These are phyloP conservation scores for Colletotrichum theobromicola DNA, from an alignment of 2,329 filamentous ascomycete species.

Conservation along the genomic window DNA sequence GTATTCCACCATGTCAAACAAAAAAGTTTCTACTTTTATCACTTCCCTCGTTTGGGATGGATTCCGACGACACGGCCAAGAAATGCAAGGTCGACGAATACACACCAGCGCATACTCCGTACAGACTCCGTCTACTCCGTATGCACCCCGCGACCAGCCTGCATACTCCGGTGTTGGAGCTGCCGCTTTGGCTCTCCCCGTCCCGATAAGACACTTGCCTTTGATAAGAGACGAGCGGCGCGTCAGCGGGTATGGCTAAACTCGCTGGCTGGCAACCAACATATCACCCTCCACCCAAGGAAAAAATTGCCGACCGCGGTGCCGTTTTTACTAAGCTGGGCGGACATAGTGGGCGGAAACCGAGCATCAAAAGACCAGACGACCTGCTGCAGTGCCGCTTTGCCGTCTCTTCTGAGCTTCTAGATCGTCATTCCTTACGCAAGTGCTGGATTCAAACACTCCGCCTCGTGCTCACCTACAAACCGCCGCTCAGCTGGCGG, in stretches of 20 bases:
- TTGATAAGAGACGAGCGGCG: conserved; percentile 1
- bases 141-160: not conserved
- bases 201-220: conserved; percentile 1
- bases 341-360: conserved; percentile 6
- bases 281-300: not conserved
- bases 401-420: not conserved
- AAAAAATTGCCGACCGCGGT: not conserved
- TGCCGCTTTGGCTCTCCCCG: not conserved
- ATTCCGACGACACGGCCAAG: not conserved
- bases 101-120: not conserved
- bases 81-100: not conserved
- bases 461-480: not conserved
- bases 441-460: not conserved
- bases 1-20: not conserved
- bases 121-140: not conserved
- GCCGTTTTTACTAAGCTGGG: not conserved
- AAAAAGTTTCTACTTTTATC: not conserved
- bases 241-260: not conserved
- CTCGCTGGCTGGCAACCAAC: not conserved
- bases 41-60: not conserved
- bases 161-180: not conserved
- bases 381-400: not conserved
- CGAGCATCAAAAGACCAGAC: not conserved
- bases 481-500: not conserved
- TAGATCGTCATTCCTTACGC: not conserved